Evolutionary conservation across 192 early-diverging fungal genomes (phyloP).

Genomic region (Dissophora globulifera): DNA sequence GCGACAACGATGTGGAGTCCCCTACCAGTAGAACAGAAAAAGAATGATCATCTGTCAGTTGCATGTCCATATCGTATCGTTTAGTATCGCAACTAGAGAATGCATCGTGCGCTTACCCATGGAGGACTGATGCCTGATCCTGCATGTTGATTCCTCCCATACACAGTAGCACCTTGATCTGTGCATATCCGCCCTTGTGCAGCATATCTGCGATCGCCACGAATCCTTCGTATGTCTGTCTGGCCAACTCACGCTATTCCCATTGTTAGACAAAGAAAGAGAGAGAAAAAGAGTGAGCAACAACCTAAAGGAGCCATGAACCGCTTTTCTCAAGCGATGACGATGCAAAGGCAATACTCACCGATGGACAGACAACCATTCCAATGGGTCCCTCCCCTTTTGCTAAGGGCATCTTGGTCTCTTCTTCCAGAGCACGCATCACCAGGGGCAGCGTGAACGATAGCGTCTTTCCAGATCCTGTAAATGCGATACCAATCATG

Average conservation of each 20-base stretch:
- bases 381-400: conserved; percentile 93
- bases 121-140: conserved; percentile 81
- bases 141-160: conserved; percentile 96
- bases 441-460: conserved; percentile 95
- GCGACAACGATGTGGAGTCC: conserved; percentile 97
- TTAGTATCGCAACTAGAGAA: no score
- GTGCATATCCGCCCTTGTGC: conserved; percentile 71
- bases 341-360: conserved; percentile 38
- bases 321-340: no score
- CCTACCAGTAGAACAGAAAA: no score
- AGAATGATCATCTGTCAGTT: no score
- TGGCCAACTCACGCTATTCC: conserved; percentile 88
- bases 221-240: conserved; percentile 92
- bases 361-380: conserved; percentile 94
- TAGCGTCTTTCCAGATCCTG: conserved; percentile 97
- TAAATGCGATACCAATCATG: conserved; percentile 99
- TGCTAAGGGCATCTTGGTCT: conserved; percentile 81
- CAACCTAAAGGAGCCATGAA: no score
- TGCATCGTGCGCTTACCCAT: conserved; percentile 53
- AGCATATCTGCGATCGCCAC: conserved; percentile 71
- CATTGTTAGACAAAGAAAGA: no score
- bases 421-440: conserved; percentile 94
- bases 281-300: no score
- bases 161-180: conserved; percentile 82
- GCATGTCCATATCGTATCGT: no score